Evolutionary conservation across 2,329 filamentous ascomycete genomes (phyloP).

Genomic region (Calonectria montana): DNA sequence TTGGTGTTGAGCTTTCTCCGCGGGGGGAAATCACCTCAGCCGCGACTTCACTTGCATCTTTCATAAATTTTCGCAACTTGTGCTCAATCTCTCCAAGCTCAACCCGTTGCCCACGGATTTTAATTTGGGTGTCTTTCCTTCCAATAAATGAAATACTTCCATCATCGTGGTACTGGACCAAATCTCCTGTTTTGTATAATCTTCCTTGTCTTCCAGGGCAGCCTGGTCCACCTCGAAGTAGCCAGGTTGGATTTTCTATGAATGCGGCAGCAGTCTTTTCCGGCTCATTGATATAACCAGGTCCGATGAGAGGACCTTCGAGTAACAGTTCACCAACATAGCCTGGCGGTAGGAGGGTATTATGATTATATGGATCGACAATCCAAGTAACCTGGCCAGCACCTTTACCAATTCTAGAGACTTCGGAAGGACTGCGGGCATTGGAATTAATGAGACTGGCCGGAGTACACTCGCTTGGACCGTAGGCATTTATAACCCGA

Average conservation of each 20-base stretch:
- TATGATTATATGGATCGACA: constrained; percentile 14
- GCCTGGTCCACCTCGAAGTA: background rate
- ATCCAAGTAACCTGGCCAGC: constrained; percentile 16
- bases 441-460: background rate
- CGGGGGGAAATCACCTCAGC: constrained; percentile 19
- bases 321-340: constrained; percentile 22
- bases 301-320: constrained; percentile 5
- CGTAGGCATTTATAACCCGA: constrained; percentile 29
- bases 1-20: constrained; percentile 1
- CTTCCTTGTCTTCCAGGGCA: constrained; percentile 17
- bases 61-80: constrained; percentile 8
- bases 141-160: constrained; percentile 57
- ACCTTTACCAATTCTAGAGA: constrained; percentile 1
- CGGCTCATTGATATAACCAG: constrained; percentile 2
- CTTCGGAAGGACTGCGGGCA: background rate
- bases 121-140: constrained; percentile 68
- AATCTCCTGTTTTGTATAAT: constrained; percentile 60
- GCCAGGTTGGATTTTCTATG: background rate
- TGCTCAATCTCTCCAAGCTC: constrained; percentile 54
- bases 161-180: constrained; percentile 54
- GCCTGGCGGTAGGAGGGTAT: constrained; percentile 4
- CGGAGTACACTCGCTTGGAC: constrained; percentile 29
- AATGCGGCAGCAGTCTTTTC: background rate
- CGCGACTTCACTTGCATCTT: background rate
- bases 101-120: constrained; percentile 67